Evolutionary conservation across 2,329 filamentous ascomycete species (phyloP).

Genomic region (Magnaporthiopsis incrustans): DNA sequence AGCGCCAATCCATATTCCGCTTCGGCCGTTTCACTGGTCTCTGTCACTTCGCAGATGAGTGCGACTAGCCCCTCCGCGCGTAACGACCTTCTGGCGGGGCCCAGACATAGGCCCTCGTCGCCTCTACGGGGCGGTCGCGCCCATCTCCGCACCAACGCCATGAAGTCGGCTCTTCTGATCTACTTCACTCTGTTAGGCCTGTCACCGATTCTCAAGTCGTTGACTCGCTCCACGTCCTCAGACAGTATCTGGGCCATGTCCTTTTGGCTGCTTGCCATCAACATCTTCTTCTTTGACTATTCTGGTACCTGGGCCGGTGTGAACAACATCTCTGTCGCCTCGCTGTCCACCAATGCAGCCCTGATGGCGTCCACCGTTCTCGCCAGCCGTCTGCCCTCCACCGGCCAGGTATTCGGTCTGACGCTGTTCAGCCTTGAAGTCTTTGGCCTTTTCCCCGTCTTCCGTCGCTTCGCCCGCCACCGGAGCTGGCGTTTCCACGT

Average conservation of each 20-base stretch:
- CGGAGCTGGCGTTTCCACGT: conserved; percentile 77
- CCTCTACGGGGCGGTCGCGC: conserved; percentile 30
- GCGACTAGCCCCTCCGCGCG: conserved; percentile 11
- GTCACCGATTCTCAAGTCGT: conserved; percentile 89
- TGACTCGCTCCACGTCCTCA: conserved; percentile 85
- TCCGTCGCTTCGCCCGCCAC: conserved; percentile 78
- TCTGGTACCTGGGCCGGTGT: conserved; percentile 55
- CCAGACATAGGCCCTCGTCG: conserved; percentile 23
- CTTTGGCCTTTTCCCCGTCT: conserved; percentile 96
- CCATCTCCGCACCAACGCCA: conserved; percentile 60
- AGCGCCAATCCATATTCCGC: conserved; percentile 40
- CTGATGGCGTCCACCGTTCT: conserved; percentile 95
- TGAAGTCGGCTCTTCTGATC: conserved; percentile 88
- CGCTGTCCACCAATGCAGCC: conserved; percentile 86
- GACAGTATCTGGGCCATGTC: conserved; percentile 98
- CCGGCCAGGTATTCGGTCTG: conserved; percentile 88
- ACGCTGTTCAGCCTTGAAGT: conserved; percentile 96
- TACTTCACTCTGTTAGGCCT: conserved; percentile 88
- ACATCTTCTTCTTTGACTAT: conserved; percentile 98
- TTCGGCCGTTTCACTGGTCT: conserved; percentile 48
- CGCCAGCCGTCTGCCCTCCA: conserved; percentile 79
- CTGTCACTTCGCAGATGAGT: conserved; percentile 26
- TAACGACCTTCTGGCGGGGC: conserved; percentile 24
- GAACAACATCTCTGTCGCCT: conserved; percentile 56
- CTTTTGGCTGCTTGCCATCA: conserved; percentile 86